These are phyloP conservation scores for Thermothelomyces thermophilus DNA, from an alignment of 2,329 filamentous ascomycete genomes.

Conservation along the genomic window DNA sequence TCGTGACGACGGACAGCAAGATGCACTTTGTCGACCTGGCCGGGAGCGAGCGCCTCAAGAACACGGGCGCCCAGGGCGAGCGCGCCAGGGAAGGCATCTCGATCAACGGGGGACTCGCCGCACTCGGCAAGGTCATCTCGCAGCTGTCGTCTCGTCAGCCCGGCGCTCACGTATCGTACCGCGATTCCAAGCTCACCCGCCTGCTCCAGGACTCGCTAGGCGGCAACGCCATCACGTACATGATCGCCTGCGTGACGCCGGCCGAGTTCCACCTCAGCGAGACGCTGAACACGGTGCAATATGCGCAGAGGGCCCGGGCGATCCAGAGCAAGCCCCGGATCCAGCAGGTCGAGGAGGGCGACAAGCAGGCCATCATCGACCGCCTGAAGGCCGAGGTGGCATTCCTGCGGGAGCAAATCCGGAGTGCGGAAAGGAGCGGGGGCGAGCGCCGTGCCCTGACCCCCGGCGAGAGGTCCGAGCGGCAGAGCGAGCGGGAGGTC, in stretches of 20 bases:
- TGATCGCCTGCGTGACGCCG: constrained; percentile 97
- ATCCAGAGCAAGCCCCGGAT: constrained; percentile 98
- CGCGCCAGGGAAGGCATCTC: constrained; percentile 94
- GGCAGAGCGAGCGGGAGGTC: constrained; percentile 74
- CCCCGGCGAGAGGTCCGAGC: constrained; percentile 66
- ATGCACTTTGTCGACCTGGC: constrained; percentile 97
- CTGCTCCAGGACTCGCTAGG: constrained; percentile 93
- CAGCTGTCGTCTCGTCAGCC: constrained; percentile 86
- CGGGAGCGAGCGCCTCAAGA: constrained; percentile 93
- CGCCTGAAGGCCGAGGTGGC: constrained; percentile 87
- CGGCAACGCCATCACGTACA: constrained; percentile 96
- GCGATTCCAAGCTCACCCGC: constrained; percentile 93
- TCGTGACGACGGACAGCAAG: constrained; percentile 92
- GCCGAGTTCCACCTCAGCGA: constrained; percentile 97
- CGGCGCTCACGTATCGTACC: constrained; percentile 90
- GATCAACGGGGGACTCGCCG: constrained; percentile 93
- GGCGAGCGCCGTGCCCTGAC: constrained; percentile 47
- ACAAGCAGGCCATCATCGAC: constrained; percentile 91
- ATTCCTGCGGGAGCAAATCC: constrained; percentile 89
- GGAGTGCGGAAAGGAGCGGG: constrained; percentile 64
- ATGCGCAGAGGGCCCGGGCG: constrained; percentile 88
- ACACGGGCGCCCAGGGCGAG: constrained; percentile 91
- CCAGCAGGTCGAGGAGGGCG: constrained; percentile 85
- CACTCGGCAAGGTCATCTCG: constrained; percentile 95
- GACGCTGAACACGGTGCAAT: constrained; percentile 94